Evolutionary conservation across 305 asterid genomes (phyloP), one percentile per base, ranked within the genome.

Genomic region (Solanum aculeatissimum): DNA sequence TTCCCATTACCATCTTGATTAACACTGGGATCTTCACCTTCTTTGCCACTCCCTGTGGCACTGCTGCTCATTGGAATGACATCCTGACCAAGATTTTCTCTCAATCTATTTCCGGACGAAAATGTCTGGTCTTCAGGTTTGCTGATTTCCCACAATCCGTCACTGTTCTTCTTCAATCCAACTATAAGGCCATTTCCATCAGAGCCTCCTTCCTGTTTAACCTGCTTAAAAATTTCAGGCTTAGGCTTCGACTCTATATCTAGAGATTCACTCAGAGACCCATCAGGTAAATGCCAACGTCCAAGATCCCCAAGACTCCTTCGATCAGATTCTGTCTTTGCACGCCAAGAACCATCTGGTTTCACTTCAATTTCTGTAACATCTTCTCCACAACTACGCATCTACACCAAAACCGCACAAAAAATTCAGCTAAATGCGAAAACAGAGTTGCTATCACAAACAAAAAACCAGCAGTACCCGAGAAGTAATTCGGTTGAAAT

Each of bases 281-380:
- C 98, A 85, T 93, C 96, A 68, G 99, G 99, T n/a, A 88, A 89
- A 89, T 97, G 99, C 99, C 99, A 97, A 62, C 88, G 88, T 83
- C 94, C 97, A 88, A 94, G 94, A 89, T 93, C 98, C 84, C 98
- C 98, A 57, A 94, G 94, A 90, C 88, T 87, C 89, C 87, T 91
- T 68, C 92, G 91, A 82, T 94, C 98, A 82, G 94, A 92, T 83
- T 97, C 99, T 82, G 91, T 86, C 91, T 93, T 97, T 32, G 94
- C 98, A 62, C 98, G 99, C 99, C 99, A 97, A 84, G 98, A 93
- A 84, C 99, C 99, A 84, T 97, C 98, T 54, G 98, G 98, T 89
- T 97, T 97, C 90, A 95, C 97, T 91, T 97, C 99, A 84, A 97
- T 91, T 86, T 93, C 98, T 58, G 95, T 89, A 57, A 95, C 92